Percentiles rank a stretch among this genome's conserved stretches.
Conservation (phyloP, 306 rosid species). For the Cucurbita argyrosperma region DNA sequence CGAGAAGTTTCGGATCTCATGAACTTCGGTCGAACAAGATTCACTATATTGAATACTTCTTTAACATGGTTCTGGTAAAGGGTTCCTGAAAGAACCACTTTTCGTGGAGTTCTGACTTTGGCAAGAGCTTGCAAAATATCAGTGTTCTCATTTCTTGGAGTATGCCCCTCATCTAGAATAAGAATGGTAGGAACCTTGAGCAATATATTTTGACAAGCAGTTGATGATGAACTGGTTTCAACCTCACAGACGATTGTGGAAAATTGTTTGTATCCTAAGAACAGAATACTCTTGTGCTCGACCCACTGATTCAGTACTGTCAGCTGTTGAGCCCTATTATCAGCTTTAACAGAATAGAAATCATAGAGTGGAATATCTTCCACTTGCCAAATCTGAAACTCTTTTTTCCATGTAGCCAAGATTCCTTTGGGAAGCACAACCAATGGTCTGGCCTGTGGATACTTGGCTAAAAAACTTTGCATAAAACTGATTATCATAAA, state of each 20-base stretch:
- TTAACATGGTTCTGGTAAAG: constrained; percentile 80
- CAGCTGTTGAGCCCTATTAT: constrained; percentile 47
- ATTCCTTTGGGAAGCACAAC: constrained; percentile 97
- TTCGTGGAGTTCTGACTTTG: constrained; percentile 63
- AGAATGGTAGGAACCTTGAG: constrained; percentile 66
- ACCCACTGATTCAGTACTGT: constrained; percentile 68
- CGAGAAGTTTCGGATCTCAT: constrained; percentile 41
- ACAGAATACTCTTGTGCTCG: constrained; percentile 59
- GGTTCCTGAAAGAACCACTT: constrained; percentile 88
- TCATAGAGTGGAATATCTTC: constrained; percentile 74
- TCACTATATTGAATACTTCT: constrained; percentile 75
- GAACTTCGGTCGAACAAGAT: constrained; percentile 82
- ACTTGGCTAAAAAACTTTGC: constrained; percentile 87
- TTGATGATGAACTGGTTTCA: constrained; percentile 20
- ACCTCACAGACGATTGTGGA: constrained; percentile 57
- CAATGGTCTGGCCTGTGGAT: constrained; percentile 72
- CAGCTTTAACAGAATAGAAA: constrained; percentile 71
- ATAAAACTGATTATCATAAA: constrained; percentile 95
- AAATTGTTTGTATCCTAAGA: constrained; percentile 85
- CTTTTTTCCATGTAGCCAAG: constrained; percentile 78
- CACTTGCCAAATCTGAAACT: constrained; percentile 82
- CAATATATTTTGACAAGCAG: constrained; percentile 50
- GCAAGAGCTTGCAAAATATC: constrained; percentile 70
- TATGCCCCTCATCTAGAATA: constrained; percentile 92
- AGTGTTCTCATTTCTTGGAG: constrained; percentile 78